Evolutionary conservation across 2,329 filamentous ascomycete genomes (phyloP).

Genomic region (Talaromyces verruculosus): DNA sequence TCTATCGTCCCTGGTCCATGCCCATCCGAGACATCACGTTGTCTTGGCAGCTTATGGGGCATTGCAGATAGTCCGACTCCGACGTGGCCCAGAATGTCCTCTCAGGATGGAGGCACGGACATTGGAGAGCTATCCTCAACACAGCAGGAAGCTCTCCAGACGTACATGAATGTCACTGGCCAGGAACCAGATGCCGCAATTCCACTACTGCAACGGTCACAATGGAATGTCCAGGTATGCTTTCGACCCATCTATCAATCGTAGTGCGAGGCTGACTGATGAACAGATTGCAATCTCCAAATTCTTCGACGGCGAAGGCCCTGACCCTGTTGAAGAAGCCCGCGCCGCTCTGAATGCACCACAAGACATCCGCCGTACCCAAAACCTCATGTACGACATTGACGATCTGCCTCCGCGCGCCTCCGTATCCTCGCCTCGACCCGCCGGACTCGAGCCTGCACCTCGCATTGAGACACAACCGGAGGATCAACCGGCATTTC

Average conservation of each 20-base stretch:
- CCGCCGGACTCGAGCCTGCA: constrained; percentile 63
- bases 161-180: constrained; percentile 84
- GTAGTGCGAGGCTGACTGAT: neutral
- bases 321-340: constrained; percentile 77
- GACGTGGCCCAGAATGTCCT: constrained; percentile 45
- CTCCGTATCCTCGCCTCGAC: constrained; percentile 35
- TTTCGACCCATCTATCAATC: neutral
- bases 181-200: constrained; percentile 76
- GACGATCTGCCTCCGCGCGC: constrained; percentile 34
- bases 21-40: neutral
- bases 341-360: constrained; percentile 64
- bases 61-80: constrained; percentile 11
- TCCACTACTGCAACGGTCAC: constrained; percentile 74
- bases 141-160: constrained; percentile 82
- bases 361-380: constrained; percentile 62
- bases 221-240: constrained; percentile 90
- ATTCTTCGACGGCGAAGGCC: constrained; percentile 94
- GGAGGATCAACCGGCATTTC: constrained; percentile 62
- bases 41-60: constrained; percentile 18
- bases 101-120: constrained; percentile 45
- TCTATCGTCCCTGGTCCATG: neutral
- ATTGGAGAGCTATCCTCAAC: constrained; percentile 69
- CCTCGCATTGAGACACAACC: constrained; percentile 80
- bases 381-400: constrained; percentile 64
- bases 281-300: constrained; percentile 86